phyloP scores from a whole-genome alignment of 1,139 yeast genomes.

The Suzukiozyma palmioleophila region DNA sequence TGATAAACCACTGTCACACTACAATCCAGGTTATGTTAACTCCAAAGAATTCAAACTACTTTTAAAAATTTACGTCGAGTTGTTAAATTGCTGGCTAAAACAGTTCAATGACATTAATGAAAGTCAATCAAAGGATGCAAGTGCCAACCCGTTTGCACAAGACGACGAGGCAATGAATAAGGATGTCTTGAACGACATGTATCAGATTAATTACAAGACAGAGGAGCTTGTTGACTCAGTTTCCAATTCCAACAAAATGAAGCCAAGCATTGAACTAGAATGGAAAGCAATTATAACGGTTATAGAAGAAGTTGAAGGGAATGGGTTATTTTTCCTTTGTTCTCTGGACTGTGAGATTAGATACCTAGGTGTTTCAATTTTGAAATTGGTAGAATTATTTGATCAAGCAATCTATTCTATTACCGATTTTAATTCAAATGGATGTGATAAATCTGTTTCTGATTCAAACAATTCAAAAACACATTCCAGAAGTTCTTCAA shows the following conservation, averaged over 20 bases:
- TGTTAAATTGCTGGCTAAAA: constrained; percentile 76
- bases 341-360: constrained; percentile 80
- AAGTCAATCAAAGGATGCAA: constrained; percentile 17
- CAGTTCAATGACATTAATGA: constrained; percentile 39
- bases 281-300: constrained; percentile 76
- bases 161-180: constrained; percentile 39
- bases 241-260: constrained; percentile 21
- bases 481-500: constrained; percentile 61
- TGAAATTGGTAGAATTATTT: constrained; percentile 75
- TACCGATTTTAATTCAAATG: constrained; percentile 20
- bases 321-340: constrained; percentile 86
- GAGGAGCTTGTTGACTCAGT: constrained; percentile 24
- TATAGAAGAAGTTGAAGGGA: constrained; percentile 93
- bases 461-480: constrained; percentile 12
- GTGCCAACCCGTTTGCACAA: constrained; percentile 28
- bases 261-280: constrained; percentile 63
- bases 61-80: constrained; percentile 68
- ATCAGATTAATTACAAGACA: constrained; percentile 39
- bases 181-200: constrained; percentile 41
- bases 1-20: constrained; percentile 51
- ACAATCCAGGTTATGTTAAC: constrained; percentile 52
- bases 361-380: constrained; percentile 66
- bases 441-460: constrained; percentile 6
- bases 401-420: constrained; percentile 72
- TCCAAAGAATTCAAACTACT: constrained; percentile 56